phyloP scores from a whole-genome alignment of 1,284 basidiomycete genomes.

The Ganoderma lucidum region DNA sequence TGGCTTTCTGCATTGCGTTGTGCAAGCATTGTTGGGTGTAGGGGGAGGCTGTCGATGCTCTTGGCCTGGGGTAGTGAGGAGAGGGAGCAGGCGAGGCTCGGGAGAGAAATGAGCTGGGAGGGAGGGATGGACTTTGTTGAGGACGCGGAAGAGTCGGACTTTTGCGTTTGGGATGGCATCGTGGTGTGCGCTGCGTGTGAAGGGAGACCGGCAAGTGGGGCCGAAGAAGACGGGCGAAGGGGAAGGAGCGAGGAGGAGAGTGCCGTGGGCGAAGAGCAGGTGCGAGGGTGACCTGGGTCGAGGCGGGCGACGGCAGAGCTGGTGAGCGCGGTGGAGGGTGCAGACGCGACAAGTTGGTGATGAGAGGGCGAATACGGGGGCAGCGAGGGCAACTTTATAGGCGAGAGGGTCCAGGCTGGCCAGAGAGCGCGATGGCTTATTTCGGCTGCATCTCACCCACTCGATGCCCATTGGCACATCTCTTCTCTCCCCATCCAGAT shows the following conservation, averaged over 20 bases:
- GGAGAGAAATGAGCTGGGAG: constrained; percentile 69
- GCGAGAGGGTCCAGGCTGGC: constrained; percentile 33
- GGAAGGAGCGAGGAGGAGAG: constrained; percentile 7
- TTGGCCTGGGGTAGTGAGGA: constrained; percentile 74
- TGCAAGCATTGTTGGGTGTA: constrained; percentile 74
- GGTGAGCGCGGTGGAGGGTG: constrained; percentile 4
- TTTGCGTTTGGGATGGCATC: constrained; percentile 40
- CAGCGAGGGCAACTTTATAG: constrained; percentile 39
- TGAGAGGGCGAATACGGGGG: constrained; percentile 25
- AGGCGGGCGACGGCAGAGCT: constrained; percentile 1
- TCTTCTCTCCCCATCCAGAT: constrained; percentile 22
- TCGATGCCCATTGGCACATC: constrained; percentile 29
- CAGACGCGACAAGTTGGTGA: constrained; percentile 16
- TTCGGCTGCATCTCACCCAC: constrained; percentile 34
- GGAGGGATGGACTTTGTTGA: constrained; percentile 37
- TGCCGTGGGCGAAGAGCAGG: constrained; percentile 3
- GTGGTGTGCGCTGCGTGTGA: constrained; percentile 15
- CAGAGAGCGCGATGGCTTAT: constrained; percentile 30
- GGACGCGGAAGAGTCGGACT: constrained; percentile 40
- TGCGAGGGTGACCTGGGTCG: background rate
- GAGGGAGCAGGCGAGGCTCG: constrained; percentile 71
- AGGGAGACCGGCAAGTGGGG: constrained; percentile 23
- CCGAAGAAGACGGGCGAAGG: constrained; percentile 20
- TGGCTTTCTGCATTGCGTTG: constrained; percentile 73
- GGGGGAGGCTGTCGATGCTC: constrained; percentile 65